phyloP scores from a whole-genome alignment of 164 flowering plant species.

The Macadamia integrifolia region DNA sequence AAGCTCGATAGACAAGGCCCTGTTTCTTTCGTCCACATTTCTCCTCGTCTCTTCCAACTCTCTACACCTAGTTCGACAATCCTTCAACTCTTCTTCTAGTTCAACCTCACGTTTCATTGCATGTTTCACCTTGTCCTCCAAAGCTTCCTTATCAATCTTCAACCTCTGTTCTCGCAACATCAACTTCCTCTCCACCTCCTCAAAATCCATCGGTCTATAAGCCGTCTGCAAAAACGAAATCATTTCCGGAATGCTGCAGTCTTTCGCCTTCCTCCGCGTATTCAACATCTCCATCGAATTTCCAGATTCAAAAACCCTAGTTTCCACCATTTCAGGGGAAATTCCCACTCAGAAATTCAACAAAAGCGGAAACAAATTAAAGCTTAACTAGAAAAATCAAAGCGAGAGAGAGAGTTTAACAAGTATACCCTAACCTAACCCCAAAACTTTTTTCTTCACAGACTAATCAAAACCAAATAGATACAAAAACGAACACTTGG shows the following conservation, averaged over 20 bases:
- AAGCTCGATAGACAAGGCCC: slow-evolving; percentile 5
- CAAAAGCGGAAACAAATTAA: neutral
- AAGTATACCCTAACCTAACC: neutral
- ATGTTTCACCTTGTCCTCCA: neutral
- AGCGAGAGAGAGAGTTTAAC: neutral
- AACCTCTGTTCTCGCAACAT: slow-evolving; percentile 3
- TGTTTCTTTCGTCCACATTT: neutral
- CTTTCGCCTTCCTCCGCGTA: too few species aligned
- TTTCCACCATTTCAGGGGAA: neutral
- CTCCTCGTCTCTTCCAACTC: slow-evolving; percentile 1
- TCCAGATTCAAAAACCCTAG: neutral
- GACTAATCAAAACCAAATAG: too few species aligned
- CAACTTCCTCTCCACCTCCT: slow-evolving; percentile 8
- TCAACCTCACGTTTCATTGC: neutral
- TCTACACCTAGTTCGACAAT: neutral
- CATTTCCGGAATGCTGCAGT: too few species aligned
- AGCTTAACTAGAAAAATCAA: neutral
- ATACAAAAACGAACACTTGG: too few species aligned
- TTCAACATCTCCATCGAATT: neutral
- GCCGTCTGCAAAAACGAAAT: neutral
- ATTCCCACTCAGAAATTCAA: neutral
- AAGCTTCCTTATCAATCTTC: neutral
- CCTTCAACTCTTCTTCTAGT: slow-evolving; percentile 10
- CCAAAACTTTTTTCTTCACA: too few species aligned
- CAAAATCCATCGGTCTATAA: slow-evolving; percentile 7